A percentile compares a stretch with the other conserved stretches of the same genome.
phyloP scores from a whole-genome alignment of 768 basidiomycete genomes.

The Trametes punicea region DNA sequence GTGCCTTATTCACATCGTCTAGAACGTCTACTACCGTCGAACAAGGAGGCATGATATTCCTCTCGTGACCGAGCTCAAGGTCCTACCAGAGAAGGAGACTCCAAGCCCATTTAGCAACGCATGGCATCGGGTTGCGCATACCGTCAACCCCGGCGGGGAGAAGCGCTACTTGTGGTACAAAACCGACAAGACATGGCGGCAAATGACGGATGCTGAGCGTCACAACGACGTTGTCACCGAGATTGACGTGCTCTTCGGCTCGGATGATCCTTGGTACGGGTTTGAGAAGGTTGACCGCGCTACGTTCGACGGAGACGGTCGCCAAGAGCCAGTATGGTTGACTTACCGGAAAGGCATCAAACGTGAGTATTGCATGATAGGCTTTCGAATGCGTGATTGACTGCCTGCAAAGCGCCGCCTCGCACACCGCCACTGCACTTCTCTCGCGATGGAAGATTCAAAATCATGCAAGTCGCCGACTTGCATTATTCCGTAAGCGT shows the following conservation, averaged over 20 bases:
- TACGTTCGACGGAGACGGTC: slow-evolving; percentile 42
- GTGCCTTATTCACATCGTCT: slow-evolving; percentile 16
- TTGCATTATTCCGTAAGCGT: slow-evolving; percentile 85
- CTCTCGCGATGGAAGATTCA: slow-evolving; percentile 79
- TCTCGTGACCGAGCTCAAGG: slow-evolving; percentile 67
- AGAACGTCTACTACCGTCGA: slow-evolving; percentile 80
- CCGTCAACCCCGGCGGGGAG: slow-evolving; percentile 37
- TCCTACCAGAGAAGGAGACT: slow-evolving; percentile 55
- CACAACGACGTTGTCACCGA: slow-evolving; percentile 74
- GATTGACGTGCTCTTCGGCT: slow-evolving; percentile 86
- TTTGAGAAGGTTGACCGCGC: slow-evolving; percentile 71
- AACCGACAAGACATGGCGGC: slow-evolving; percentile 56
- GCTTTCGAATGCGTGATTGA: background rate
- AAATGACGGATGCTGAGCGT: slow-evolving; percentile 58
- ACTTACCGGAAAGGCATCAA: slow-evolving; percentile 74
- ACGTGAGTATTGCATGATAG: slow-evolving; percentile 43
- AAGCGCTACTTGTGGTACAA: slow-evolving; percentile 80
- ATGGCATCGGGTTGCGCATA: slow-evolving; percentile 61
- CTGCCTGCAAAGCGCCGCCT: slow-evolving; percentile 49
- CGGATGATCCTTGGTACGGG: slow-evolving; percentile 81
- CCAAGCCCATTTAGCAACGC: slow-evolving; percentile 43
- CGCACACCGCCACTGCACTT: slow-evolving; percentile 80
- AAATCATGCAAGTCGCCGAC: slow-evolving; percentile 88
- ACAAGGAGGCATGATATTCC: slow-evolving; percentile 80
- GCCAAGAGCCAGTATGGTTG: slow-evolving; percentile 53